Evolutionary conservation across 2,329 filamentous ascomycete genomes (phyloP).

Genomic region (Plenodomus biglobosus): DNA sequence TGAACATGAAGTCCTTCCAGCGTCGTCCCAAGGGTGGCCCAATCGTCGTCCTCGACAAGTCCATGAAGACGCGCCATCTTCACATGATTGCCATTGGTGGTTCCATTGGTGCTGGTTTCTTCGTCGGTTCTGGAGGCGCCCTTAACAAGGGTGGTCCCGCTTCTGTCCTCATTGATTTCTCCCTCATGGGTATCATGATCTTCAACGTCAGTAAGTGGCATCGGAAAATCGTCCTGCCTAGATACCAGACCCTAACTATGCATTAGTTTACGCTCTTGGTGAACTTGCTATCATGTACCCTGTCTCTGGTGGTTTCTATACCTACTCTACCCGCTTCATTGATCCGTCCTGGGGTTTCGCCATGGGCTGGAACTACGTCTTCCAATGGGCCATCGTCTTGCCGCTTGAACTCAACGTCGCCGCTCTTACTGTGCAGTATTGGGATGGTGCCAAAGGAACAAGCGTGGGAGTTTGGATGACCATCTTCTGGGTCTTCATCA

Average conservation of each 20-base stretch:
- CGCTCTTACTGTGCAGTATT: slow-evolving; percentile 44
- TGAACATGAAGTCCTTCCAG: slow-evolving; percentile 40
- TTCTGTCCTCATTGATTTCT: slow-evolving; percentile 44
- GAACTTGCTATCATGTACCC: slow-evolving; percentile 62
- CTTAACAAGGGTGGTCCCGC: slow-evolving; percentile 51
- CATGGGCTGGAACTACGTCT: slow-evolving; percentile 44
- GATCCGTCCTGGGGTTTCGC: slow-evolving; percentile 50
- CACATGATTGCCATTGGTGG: slow-evolving; percentile 66
- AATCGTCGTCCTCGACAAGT: slow-evolving; percentile 39
- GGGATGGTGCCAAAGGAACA: slow-evolving; percentile 23
- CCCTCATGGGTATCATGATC: slow-evolving; percentile 44
- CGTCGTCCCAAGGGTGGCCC: slow-evolving; percentile 31
- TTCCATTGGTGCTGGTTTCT: slow-evolving; percentile 65
- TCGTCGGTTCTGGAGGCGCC: slow-evolving; percentile 61
- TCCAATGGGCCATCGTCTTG: slow-evolving; percentile 43
- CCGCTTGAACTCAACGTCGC: slow-evolving; percentile 46
- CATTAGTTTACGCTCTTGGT: slow-evolving; percentile 53
- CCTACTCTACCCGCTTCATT: slow-evolving; percentile 52
- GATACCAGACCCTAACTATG: slow-evolving; percentile 41
- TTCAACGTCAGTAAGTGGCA: slow-evolving; percentile 43
- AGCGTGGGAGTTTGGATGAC: slow-evolving; percentile 42
- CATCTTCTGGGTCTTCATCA: slow-evolving; percentile 43
- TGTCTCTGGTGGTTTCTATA: slow-evolving; percentile 57
- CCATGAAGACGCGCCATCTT: slow-evolving; percentile 60
- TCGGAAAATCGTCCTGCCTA: background rate